phyloP scores from a whole-genome alignment of 306 rosid genomes.

The Argentina anserina region DNA sequence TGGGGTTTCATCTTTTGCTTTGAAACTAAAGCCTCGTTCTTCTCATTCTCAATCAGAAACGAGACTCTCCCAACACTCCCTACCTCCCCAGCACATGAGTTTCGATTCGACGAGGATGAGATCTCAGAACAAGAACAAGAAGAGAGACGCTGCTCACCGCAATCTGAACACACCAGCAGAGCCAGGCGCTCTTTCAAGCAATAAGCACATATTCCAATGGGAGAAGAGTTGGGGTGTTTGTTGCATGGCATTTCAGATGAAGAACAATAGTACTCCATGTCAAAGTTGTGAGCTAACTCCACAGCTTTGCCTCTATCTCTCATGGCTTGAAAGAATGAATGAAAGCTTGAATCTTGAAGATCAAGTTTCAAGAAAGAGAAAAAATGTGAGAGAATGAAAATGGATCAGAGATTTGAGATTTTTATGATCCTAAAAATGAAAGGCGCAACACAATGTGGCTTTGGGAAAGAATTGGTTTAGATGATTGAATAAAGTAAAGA shows the following conservation, averaged over 20 bases:
- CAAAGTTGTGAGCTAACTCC: conserved; percentile 30
- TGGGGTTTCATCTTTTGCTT: conserved; percentile 34
- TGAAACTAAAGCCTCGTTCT: conserved; percentile 31
- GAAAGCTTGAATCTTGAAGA: not conserved
- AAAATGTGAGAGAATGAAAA: conserved; percentile 1
- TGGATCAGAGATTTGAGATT: not conserved
- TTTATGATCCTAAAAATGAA: conserved; percentile 10
- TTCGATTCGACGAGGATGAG: conserved; percentile 72
- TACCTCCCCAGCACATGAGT: conserved; percentile 77
- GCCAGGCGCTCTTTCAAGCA: conserved; percentile 85
- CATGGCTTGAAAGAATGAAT: conserved; percentile 34
- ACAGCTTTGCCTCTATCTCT: conserved; percentile 76
- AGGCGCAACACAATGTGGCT: conserved; percentile 2
- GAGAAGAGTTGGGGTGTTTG: conserved; percentile 78
- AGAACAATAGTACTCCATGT: conserved; percentile 72
- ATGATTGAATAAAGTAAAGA: not conserved
- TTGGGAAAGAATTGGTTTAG: conserved; percentile 5
- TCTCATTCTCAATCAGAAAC: conserved; percentile 82
- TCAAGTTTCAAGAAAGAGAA: conserved; percentile 6
- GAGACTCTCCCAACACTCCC: conserved; percentile 95
- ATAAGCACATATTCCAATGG: conserved; percentile 80
- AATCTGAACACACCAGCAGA: conserved; percentile 82
- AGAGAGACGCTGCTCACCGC: conserved; percentile 97
- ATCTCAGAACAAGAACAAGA: conserved; percentile 97
- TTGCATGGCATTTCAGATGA: conserved; percentile 67